Percentiles rank a stretch among this genome's conserved stretches.
Conservation (phyloP, 495 filamentous ascomycete genomes). For the Tuber brumale region DNA sequence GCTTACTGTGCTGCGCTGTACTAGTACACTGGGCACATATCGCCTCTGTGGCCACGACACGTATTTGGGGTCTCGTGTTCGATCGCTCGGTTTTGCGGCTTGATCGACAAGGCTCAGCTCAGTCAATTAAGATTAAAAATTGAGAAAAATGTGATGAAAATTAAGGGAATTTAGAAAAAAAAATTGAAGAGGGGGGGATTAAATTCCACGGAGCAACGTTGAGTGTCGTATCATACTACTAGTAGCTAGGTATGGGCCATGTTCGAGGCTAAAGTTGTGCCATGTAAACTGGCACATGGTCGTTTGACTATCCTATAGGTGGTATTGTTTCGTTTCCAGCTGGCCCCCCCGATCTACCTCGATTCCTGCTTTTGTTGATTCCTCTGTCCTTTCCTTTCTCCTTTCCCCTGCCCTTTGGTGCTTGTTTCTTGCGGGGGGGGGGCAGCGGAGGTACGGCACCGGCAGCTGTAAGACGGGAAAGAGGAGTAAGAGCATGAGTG, state of each 20-base stretch:
- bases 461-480: background rate
- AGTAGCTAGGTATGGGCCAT: background rate
- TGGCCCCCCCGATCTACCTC: background rate
- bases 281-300: background rate
- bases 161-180: too few species aligned
- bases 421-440: background rate
- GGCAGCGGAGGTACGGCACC: background rate
- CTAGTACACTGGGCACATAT: background rate
- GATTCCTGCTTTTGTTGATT: background rate
- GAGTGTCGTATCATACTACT: background rate
- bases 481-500: background rate
- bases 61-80: background rate
- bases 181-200: background rate
- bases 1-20: constrained; percentile 1
- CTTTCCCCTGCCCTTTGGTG: background rate
- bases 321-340: background rate
- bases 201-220: background rate
- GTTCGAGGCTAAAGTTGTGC: background rate
- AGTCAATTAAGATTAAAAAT: background rate
- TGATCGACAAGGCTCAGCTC: background rate
- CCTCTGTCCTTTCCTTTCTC: background rate
- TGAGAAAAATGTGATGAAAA: background rate
- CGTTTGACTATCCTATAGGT: background rate
- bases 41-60: background rate
- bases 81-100: background rate